These are phyloP conservation scores for Lavandula angustifolia DNA, from an alignment of 257 asterid species.

Conservation along the genomic window DNA sequence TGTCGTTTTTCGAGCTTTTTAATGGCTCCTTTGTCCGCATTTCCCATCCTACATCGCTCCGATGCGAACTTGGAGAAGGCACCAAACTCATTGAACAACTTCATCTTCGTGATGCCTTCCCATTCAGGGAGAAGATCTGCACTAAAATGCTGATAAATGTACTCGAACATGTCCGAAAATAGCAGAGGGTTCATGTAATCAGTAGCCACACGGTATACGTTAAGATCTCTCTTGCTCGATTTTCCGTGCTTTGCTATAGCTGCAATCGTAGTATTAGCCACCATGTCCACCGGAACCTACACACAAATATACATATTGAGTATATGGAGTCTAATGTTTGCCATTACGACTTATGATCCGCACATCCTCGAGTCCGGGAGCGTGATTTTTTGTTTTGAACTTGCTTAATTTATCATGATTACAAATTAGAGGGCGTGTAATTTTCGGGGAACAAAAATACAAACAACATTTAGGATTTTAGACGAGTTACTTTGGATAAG, in stretches of 20 bases:
- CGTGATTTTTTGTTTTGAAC: too few relatives aligned
- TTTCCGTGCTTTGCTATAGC: constrained; percentile 47
- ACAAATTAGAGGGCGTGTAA: too few relatives aligned
- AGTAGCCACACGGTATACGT: constrained; percentile 37
- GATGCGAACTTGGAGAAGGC: constrained; percentile 21
- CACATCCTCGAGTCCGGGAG: too few relatives aligned
- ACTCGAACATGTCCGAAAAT: constrained; percentile 27
- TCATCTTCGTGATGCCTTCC: constrained; percentile 16
- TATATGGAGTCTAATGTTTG: too few relatives aligned
- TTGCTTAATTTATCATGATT: too few relatives aligned
- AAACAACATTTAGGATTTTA: too few relatives aligned
- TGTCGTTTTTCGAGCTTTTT: background rate
- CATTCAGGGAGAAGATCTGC: constrained; percentile 23
- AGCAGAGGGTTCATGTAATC: constrained; percentile 32
- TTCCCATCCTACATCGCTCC: background rate
- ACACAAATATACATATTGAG: background rate
- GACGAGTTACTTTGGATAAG: too few relatives aligned
- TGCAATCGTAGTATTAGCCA: constrained; percentile 44
- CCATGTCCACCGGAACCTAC: constrained; percentile 46
- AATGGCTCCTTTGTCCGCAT: background rate
- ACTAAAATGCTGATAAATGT: constrained; percentile 24
- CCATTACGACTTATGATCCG: too few relatives aligned
- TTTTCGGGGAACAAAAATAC: too few relatives aligned
- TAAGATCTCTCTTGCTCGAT: constrained; percentile 5
- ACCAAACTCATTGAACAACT: constrained; percentile 21